Evolutionary conservation across 345 rosid species (phyloP), one percentile per base, ranked within the genome.

Genomic region (Gossypium herbaceum): DNA sequence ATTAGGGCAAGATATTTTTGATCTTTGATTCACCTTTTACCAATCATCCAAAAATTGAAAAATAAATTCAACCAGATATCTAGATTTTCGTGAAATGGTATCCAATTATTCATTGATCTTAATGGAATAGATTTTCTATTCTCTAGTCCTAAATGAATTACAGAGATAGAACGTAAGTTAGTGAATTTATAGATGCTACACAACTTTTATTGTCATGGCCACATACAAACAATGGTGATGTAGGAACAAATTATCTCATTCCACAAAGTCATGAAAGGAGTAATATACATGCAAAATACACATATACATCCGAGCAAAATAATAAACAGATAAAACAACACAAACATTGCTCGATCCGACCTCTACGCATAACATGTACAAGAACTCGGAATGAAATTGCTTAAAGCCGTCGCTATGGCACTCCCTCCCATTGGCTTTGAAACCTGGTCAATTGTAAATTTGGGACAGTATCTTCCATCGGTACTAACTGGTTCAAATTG

Each of bases 201-300:
- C 59, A 68, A 15, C 11, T 15, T 6, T 68, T 68, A 68, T 50
- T 45, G 71, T 2, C 52, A 66, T 12, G 71, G 54, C 71, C 50
- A 22, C 5, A 66, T 20, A 20, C 54, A 44, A 13, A 12, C 45
- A 64, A 60, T 27, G 65, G 66, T 24, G 10, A 61, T 27, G 17
- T 27, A 13, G 2, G 2, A 61, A 61, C 66, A 61, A 61, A 61
- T 61, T 61, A 60, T 12, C 15, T 44, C 9, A 66, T 66, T 66
- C 70, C 29, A 66, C 47, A 4, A 43, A 66, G 54, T 19, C 29
- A 66, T 66, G 29, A 20, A 19, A 20, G 19, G 22, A 19, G 52
- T 66, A 66, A 44, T 44, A 20, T 66, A 66, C 65, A 58, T 10
- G 59, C 25, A 24, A 24, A 24, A 22, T 24, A 27, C 15, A 64